phyloP scores from a whole-genome alignment of 2,329 filamentous ascomycete species.

The Ceratocystis papillata region DNA sequence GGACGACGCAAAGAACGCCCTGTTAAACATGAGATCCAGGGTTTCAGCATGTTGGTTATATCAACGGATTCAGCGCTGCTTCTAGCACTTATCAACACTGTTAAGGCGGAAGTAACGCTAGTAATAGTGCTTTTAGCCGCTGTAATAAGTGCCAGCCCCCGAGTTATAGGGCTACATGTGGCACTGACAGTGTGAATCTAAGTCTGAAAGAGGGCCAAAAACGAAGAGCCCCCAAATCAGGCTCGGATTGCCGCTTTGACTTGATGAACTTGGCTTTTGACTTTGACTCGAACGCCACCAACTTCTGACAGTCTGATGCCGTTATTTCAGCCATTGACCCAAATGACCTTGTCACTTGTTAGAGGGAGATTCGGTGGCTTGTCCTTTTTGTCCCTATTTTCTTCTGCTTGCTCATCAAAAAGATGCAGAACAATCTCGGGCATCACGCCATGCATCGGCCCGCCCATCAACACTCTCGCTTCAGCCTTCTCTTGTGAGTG shows the following conservation, averaged over 20 bases:
- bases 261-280: background rate
- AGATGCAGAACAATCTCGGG: background rate
- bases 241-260: slow-evolving; percentile 1
- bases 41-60: background rate
- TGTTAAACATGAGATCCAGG: background rate
- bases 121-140: too few relatives aligned
- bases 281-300: slow-evolving; percentile 10
- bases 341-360: background rate
- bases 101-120: too few relatives aligned
- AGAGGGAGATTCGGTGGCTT: background rate
- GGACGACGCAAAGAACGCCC: background rate
- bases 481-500: background rate
- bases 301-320: background rate
- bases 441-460: slow-evolving; percentile 7
- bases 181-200: slow-evolving; percentile 7
- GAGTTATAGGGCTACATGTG: slow-evolving; percentile 1
- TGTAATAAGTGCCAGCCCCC: background rate
- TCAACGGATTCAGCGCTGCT: background rate
- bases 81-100: background rate
- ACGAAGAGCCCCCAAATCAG: background rate
- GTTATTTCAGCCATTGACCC: background rate
- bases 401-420: background rate
- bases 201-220: background rate
- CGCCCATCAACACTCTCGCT: slow-evolving; percentile 10
- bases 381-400: background rate